These are phyloP conservation scores for Quercus rubra DNA, from an alignment of 306 rosid genomes.

Conservation along the genomic window DNA sequence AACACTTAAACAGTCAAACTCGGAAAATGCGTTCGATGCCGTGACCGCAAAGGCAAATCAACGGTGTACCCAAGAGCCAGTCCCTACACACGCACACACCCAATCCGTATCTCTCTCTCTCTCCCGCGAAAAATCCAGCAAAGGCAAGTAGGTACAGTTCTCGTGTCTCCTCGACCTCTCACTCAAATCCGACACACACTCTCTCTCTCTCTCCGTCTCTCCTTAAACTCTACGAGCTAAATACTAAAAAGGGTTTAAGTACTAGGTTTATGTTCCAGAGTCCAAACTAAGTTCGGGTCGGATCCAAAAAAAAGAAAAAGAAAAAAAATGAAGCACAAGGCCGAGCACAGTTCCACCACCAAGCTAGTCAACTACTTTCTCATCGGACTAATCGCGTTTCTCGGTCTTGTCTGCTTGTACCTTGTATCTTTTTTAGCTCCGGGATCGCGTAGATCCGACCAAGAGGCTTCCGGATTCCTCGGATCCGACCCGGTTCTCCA, in stretches of 20 bases:
- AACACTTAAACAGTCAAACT: background rate
- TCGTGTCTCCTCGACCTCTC: background rate
- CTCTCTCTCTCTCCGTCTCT: conserved; percentile 14
- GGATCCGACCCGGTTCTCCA: conserved; percentile 20
- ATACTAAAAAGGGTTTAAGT: background rate
- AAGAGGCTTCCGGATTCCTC: conserved; percentile 5
- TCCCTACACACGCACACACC: background rate
- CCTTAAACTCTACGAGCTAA: background rate
- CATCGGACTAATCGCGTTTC: conserved; percentile 26
- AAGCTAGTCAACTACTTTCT: conserved; percentile 25
- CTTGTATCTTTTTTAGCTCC: conserved; percentile 48
- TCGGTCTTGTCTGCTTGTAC: conserved; percentile 42
- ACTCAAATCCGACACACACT: background rate
- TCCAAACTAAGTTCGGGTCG: background rate
- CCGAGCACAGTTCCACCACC: conserved; percentile 17
- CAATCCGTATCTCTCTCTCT: background rate
- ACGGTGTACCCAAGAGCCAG: background rate
- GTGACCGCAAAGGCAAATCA: background rate
- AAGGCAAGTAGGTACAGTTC: too few species aligned
- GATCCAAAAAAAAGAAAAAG: background rate
- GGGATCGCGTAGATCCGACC: conserved; percentile 45
- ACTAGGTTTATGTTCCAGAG: background rate
- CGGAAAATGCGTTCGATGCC: background rate
- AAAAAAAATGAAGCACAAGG: conserved; percentile 39
- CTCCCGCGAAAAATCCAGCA: conserved; percentile 16